These are phyloP conservation scores for Astrothelium subdiscretum DNA, from an alignment of 495 filamentous ascomycete genomes.

Conservation along the genomic window DNA sequence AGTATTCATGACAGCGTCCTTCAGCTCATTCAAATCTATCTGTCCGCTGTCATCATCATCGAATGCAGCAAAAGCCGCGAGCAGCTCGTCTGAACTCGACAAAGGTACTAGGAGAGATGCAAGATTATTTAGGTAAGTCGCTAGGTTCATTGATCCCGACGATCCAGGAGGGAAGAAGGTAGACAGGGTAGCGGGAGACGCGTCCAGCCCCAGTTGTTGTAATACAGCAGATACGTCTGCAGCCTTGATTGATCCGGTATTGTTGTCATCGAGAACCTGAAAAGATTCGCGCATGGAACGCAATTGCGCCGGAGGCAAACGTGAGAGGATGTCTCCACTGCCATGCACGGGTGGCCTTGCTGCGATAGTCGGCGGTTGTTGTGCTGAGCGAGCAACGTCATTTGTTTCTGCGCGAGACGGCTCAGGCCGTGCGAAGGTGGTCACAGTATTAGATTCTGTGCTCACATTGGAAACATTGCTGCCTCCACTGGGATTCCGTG, in stretches of 20 bases:
- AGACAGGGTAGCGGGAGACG: slow-evolving; percentile 46
- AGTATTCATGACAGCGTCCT: slow-evolving; percentile 72
- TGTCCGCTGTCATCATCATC: slow-evolving; percentile 93
- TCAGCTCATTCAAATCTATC: slow-evolving; percentile 70
- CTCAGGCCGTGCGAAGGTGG: not conserved
- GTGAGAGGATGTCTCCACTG: slow-evolving; percentile 1
- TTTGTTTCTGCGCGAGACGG: not conserved
- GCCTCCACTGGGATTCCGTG: not conserved
- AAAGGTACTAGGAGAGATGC: slow-evolving; percentile 59
- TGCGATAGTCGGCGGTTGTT: not conserved
- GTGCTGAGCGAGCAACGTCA: not conserved
- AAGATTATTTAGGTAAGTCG: slow-evolving; percentile 69
- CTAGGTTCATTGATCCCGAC: slow-evolving; percentile 53
- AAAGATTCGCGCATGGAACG: slow-evolving; percentile 66
- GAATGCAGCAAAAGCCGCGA: slow-evolving; percentile 84
- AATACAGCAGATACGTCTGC: slow-evolving; percentile 75
- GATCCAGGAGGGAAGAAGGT: slow-evolving; percentile 65
- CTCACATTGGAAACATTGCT: not conserved
- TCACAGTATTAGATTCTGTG: not conserved
- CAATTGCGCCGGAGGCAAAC: slow-evolving; percentile 26
- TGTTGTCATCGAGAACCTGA: slow-evolving; percentile 72
- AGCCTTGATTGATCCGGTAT: slow-evolving; percentile 60
- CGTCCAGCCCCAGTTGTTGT: slow-evolving; percentile 53
- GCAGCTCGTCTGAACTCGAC: slow-evolving; percentile 61
- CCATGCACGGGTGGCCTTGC: not conserved